Conservation (phyloP, 1,284 basidiomycete genomes). For the Chondrostereum purpureum region DNA sequence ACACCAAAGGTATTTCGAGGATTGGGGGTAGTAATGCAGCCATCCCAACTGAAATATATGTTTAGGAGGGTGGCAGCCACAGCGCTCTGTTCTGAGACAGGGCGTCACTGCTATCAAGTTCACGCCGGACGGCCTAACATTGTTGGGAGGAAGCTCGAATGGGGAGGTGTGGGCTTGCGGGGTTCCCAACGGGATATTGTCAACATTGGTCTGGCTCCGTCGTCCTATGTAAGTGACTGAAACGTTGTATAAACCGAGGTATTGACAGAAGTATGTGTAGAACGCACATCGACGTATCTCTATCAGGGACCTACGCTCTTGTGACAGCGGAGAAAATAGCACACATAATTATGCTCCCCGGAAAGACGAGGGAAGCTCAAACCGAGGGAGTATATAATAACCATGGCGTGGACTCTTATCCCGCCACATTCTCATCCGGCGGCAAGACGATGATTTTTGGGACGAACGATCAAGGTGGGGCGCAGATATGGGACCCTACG, state of each 20-base stretch:
- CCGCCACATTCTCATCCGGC: conserved; percentile 51
- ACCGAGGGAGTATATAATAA: conserved; percentile 11
- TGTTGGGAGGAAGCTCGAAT: conserved; percentile 62
- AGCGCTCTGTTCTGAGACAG: conserved; percentile 52
- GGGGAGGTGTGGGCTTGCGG: conserved; percentile 67
- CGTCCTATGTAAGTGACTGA: neutral
- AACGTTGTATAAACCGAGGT: too few relatives aligned
- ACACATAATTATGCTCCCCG: neutral
- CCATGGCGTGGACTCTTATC: conserved; percentile 27
- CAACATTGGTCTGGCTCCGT: neutral
- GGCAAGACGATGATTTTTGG: conserved; percentile 48
- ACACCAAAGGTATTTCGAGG: conserved; percentile 57
- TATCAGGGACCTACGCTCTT: neutral
- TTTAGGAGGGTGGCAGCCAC: conserved; percentile 51
- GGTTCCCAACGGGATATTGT: conserved; percentile 48
- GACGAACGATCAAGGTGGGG: conserved; percentile 38
- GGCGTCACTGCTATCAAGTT: conserved; percentile 58
- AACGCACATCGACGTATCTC: neutral
- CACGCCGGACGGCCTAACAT: conserved; percentile 49
- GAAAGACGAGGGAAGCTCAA: neutral
- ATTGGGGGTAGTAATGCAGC: conserved; percentile 5
- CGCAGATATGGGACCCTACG: conserved; percentile 54
- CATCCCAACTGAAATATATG: neutral
- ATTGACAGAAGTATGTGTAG: too few relatives aligned
- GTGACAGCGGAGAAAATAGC: neutral